phyloP scores from a whole-genome alignment of 306 rosid genomes.

The Trifolium repens region DNA sequence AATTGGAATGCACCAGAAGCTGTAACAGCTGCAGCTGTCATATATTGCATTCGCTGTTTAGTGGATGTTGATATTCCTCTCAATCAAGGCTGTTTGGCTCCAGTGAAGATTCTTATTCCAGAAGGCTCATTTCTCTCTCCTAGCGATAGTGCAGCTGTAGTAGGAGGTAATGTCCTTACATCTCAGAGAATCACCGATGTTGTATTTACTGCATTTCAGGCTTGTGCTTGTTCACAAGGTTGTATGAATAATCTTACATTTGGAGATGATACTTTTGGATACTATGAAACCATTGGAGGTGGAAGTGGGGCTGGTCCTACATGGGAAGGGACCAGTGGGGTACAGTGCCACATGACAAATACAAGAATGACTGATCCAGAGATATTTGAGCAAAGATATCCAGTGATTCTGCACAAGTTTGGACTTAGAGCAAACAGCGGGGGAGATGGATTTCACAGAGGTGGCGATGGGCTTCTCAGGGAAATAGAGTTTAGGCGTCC shows the following conservation, averaged over 20 bases:
- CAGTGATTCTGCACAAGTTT: slow-evolving; percentile 80
- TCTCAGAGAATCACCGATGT: slow-evolving; percentile 96
- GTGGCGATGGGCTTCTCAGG: slow-evolving; percentile 88
- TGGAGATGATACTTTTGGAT: slow-evolving; percentile 91
- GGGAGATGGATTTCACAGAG: slow-evolving; percentile 73
- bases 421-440: slow-evolving; percentile 81
- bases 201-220: slow-evolving; percentile 86
- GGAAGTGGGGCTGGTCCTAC: slow-evolving; percentile 96
- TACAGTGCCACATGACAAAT: slow-evolving; percentile 96
- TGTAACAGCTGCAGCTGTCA: slow-evolving; percentile 93
- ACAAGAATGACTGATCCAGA: slow-evolving; percentile 94
- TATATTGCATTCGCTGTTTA: slow-evolving; percentile 86
- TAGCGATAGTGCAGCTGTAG: slow-evolving; percentile 88
- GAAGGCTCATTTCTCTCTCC: slow-evolving; percentile 94
- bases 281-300: slow-evolving; percentile 96
- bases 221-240: slow-evolving; percentile 98
- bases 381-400: slow-evolving; percentile 92
- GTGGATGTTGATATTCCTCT: slow-evolving; percentile 93
- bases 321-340: slow-evolving; percentile 94
- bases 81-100: slow-evolving; percentile 98
- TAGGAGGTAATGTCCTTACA: slow-evolving; percentile 92
- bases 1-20: slow-evolving; percentile 98
- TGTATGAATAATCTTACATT: slow-evolving; percentile 98
- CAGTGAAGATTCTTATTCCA: slow-evolving; percentile 87
- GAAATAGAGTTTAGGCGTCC: slow-evolving; percentile 85